Evolutionary conservation across 2,329 filamentous ascomycete species (phyloP).

Genomic region (Neocatenulostroma microsporum): DNA sequence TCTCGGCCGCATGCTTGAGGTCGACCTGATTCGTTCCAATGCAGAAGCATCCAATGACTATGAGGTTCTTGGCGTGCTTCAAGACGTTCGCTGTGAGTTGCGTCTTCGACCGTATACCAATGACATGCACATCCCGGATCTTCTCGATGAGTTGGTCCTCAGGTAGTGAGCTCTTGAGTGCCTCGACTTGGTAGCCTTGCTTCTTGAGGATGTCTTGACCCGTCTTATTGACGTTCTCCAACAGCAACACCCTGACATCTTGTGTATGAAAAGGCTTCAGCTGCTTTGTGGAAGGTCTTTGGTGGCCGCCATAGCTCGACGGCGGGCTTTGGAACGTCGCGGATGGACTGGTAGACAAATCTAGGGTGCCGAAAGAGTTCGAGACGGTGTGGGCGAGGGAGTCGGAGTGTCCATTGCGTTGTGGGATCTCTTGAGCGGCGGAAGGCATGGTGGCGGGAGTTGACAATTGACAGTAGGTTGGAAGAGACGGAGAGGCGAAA

Average conservation of each 20-base stretch:
- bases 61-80: slow-evolving; percentile 81
- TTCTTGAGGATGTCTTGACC: slow-evolving; percentile 71
- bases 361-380: slow-evolving; percentile 40
- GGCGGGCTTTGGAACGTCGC: slow-evolving; percentile 67
- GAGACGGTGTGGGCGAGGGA: slow-evolving; percentile 26
- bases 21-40: slow-evolving; percentile 97
- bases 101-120: slow-evolving; percentile 96
- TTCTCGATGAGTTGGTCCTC: slow-evolving; percentile 95
- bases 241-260: slow-evolving; percentile 89
- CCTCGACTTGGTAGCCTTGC: slow-evolving; percentile 95
- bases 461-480: no score
- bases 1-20: slow-evolving; percentile 69
- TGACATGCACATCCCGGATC: slow-evolving; percentile 95
- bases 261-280: slow-evolving; percentile 93
- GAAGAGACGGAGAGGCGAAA: no score
- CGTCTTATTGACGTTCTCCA: slow-evolving; percentile 93
- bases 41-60: slow-evolving; percentile 97
- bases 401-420: slow-evolving; percentile 18
- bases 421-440: slow-evolving; percentile 28
- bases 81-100: slow-evolving; percentile 83
- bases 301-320: slow-evolving; percentile 39
- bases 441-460: slow-evolving; percentile 26
- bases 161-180: slow-evolving; percentile 76
- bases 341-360: slow-evolving; percentile 66
- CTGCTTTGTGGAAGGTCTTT: slow-evolving; percentile 54